Evolutionary conservation across 495 filamentous ascomycete species (phyloP).

Genomic region (Massariosphaeria phaeospora): DNA sequence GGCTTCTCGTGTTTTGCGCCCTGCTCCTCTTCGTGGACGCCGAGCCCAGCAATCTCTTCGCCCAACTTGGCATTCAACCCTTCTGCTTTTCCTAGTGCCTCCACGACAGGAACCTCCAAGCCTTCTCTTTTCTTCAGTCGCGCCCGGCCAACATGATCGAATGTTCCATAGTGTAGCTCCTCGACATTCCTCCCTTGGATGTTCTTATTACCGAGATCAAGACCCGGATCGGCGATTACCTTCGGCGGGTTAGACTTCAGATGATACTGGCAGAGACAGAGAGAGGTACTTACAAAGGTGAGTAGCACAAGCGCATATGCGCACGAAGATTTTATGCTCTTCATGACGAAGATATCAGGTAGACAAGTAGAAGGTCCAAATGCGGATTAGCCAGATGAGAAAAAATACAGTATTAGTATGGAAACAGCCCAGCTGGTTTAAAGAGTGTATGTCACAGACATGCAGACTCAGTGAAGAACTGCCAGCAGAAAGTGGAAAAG

Average conservation of each 20-base stretch:
- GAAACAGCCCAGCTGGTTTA: constrained; percentile 32
- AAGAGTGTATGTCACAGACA: constrained; percentile 26
- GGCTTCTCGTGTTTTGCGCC: no score
- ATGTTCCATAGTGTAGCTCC: not conserved
- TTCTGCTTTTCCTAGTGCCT: not conserved
- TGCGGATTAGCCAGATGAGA: not conserved
- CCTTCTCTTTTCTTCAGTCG: constrained; percentile 5
- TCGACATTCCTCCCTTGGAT: constrained; percentile 15
- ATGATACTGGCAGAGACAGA: not conserved
- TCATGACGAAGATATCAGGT: constrained; percentile 4
- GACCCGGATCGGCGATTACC: constrained; percentile 10
- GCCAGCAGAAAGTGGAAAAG: constrained; percentile 27
- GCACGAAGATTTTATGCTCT: constrained; percentile 21
- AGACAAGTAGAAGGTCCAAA: not conserved
- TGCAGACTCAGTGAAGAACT: constrained; percentile 29
- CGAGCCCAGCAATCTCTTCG: no score
- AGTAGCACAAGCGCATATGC: constrained; percentile 7
- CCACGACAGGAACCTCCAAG: constrained; percentile 1
- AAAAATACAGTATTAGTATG: constrained; percentile 9
- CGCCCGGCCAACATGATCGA: not conserved
- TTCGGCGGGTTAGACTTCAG: not conserved
- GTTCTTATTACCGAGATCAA: constrained; percentile 17
- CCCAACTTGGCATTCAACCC: no score
- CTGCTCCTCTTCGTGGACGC: no score
- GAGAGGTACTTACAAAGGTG: constrained; percentile 8